phyloP scores from a whole-genome alignment of 495 filamentous ascomycete genomes.

The Antarctomyces pellizariae region DNA sequence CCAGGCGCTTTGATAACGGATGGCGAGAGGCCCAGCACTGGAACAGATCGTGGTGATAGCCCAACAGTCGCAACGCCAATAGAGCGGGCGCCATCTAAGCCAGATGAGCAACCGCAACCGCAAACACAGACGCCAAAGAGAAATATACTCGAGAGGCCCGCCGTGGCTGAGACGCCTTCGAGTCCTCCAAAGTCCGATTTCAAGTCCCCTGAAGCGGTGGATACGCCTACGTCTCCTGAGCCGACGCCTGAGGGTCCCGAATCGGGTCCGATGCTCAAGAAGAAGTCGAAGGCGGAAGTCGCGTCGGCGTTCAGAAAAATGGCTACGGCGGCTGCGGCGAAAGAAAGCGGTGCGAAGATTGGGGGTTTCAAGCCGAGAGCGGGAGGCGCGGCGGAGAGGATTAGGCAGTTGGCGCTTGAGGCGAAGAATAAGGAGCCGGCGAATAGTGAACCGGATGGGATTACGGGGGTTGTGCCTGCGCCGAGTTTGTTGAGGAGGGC shows the following conservation, averaged over 20 bases:
- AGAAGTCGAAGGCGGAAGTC: constrained; percentile 41
- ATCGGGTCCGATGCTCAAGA: constrained; percentile 78
- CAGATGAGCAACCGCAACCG: constrained; percentile 1
- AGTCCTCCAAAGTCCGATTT: no score
- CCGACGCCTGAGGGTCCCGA: constrained; percentile 37
- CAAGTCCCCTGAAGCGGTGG: no score
- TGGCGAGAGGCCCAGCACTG: no score
- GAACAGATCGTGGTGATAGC: not conserved
- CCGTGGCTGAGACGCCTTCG: no score
- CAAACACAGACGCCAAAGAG: no score
- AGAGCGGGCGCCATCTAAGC: not conserved
- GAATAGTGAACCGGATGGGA: constrained; percentile 62
- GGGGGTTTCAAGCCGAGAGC: constrained; percentile 77
- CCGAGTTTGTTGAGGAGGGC: constrained; percentile 17
- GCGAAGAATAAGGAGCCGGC: constrained; percentile 24
- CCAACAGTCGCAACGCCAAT: not conserved
- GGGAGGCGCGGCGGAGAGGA: constrained; percentile 56
- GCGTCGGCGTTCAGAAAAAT: constrained; percentile 66
- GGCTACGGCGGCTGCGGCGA: constrained; percentile 45
- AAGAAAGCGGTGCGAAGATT: no score
- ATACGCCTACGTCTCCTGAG: no score
- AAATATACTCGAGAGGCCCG: no score
- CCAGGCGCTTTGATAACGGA: constrained; percentile 6
- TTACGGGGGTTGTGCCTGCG: constrained; percentile 66
- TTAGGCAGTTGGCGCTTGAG: constrained; percentile 23